Conservation (phyloP, 257 asterid genomes). For the Solanum etuberosum region DNA sequence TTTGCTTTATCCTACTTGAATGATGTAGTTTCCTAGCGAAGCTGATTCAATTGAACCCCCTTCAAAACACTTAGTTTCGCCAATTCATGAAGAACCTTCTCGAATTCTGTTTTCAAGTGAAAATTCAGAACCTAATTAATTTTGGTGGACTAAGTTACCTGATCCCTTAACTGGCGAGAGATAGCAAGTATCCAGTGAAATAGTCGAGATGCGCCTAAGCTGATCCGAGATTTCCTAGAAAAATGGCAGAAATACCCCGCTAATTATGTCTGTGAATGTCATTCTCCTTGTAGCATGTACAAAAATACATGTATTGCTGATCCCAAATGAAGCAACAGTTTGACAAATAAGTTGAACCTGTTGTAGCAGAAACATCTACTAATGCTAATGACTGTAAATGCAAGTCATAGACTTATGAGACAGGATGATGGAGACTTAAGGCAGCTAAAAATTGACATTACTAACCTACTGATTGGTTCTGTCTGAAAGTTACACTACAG, state of each 20-base stretch:
- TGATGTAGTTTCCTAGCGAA: neutral
- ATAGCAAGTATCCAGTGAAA: neutral
- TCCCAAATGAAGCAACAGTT: neutral
- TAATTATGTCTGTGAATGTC: neutral
- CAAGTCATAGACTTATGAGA: neutral
- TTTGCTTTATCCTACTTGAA: neutral
- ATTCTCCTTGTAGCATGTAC: neutral
- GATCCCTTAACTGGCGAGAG: neutral
- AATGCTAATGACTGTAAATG: neutral
- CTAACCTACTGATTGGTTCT: constrained; percentile 15
- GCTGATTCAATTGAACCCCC: neutral
- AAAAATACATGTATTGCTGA: neutral
- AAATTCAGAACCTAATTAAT: neutral
- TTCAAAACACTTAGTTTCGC: neutral
- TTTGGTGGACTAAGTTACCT: neutral
- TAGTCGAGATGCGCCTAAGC: neutral
- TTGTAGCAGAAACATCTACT: neutral
- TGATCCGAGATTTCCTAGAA: neutral
- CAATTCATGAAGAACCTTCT: neutral
- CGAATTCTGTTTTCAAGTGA: neutral
- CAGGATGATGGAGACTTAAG: neutral
- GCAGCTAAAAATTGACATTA: neutral
- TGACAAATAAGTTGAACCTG: constrained; percentile 9
- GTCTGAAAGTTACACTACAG: neutral
- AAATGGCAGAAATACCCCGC: neutral